Conservation (phyloP, 805 yeast genomes). For the Saccharomyces kudriavzevii region DNA sequence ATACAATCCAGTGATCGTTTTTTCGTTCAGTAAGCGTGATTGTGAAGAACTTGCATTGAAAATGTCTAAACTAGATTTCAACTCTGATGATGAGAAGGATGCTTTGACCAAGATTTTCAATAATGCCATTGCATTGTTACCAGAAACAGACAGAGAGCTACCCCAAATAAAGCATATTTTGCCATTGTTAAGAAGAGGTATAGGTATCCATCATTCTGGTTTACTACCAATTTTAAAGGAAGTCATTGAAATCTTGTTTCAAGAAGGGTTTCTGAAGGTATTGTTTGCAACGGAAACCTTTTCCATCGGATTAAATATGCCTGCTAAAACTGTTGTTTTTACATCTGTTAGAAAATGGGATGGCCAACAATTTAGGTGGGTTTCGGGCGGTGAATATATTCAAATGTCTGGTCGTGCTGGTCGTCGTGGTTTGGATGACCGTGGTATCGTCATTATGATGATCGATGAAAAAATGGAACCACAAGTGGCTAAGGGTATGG, state of each 20-base stretch:
- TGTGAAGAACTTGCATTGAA: conserved; percentile 91
- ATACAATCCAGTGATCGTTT: conserved; percentile 96
- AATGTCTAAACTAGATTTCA: conserved; percentile 92
- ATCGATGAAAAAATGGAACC: conserved; percentile 99
- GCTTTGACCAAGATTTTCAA: conserved; percentile 82
- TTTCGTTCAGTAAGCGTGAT: conserved; percentile 95
- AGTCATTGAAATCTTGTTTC: conserved; percentile 91
- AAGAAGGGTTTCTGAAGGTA: conserved; percentile 91
- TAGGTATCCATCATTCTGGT: conserved; percentile 98
- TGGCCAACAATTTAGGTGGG: conserved; percentile 97
- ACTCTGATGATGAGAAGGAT: conserved; percentile 87
- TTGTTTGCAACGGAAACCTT: conserved; percentile 97
- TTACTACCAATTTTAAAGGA: conserved; percentile 87
- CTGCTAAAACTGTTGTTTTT: conserved; percentile 97
- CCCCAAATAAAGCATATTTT: conserved; percentile 91
- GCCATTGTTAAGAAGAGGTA: conserved; percentile 87
- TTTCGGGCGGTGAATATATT: conserved; percentile 97
- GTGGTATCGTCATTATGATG: conserved; percentile 99
- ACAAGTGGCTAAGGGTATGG: conserved; percentile 98
- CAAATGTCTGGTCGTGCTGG: conserved; percentile 99
- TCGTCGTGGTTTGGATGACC: conserved; percentile 97
- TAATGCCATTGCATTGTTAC: conserved; percentile 80
- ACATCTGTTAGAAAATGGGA: conserved; percentile 98
- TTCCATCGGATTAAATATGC: conserved; percentile 97
- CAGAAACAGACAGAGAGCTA: conserved; percentile 83